phyloP scores from a whole-genome alignment of 2,329 filamentous ascomycete species.

The Colletotrichum endophyticum region DNA sequence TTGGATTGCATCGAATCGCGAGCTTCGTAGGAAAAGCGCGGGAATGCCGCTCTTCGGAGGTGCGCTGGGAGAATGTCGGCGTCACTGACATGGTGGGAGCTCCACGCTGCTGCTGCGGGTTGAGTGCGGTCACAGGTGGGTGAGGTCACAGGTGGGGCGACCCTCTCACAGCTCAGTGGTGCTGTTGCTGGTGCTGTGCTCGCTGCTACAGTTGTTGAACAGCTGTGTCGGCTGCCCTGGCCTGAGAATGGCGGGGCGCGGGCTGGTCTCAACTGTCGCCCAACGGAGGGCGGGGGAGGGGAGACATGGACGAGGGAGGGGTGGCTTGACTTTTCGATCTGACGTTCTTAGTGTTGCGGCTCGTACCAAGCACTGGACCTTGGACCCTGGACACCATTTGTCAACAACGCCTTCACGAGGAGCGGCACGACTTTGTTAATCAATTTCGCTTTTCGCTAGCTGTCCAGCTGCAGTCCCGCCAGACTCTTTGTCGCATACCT shows the following conservation, averaged over 20 bases:
- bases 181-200: neutral
- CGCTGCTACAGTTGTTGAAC: neutral
- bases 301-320: slow-evolving; percentile 6
- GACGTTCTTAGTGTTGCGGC: slow-evolving; percentile 1
- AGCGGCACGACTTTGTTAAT: neutral
- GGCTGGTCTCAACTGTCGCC: neutral
- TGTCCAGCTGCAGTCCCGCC: neutral
- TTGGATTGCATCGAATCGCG: neutral
- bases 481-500: neutral
- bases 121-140: slow-evolving; percentile 9
- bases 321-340: slow-evolving; percentile 10
- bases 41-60: neutral
- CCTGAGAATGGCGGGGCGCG: neutral
- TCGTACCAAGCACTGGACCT: neutral
- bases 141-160: neutral
- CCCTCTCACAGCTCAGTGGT: neutral
- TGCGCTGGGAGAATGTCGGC: slow-evolving; percentile 2
- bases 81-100: neutral
- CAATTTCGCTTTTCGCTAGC: neutral
- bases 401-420: neutral
- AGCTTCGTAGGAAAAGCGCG: neutral
- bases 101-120: neutral
- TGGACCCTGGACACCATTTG: neutral
- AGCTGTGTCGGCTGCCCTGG: neutral
- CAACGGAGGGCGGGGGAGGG: neutral